phyloP scores from a whole-genome alignment of 108 stramenopile genomes.

The Cyclotella choctawhatcheeana region DNA sequence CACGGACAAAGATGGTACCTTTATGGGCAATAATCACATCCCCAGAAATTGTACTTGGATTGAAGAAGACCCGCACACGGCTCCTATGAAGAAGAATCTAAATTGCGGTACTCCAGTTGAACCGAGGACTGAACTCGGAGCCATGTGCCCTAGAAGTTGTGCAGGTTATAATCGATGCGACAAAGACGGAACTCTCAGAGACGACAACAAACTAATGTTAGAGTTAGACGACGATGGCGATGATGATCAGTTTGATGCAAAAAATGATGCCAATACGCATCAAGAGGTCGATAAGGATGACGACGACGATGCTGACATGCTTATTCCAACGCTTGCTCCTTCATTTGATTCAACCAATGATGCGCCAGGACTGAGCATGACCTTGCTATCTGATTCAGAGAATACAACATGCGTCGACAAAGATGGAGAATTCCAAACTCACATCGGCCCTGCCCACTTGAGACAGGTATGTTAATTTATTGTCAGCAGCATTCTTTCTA shows the following conservation, averaged over 20 bases:
- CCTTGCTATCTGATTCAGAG: not conserved
- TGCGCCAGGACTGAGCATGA: not conserved
- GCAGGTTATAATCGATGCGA: constrained; percentile 45
- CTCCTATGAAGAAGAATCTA: constrained; percentile 42
- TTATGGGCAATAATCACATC: constrained; percentile 31
- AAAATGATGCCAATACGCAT: not conserved
- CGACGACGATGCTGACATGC: not conserved
- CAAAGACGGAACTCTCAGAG: constrained; percentile 8
- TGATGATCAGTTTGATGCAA: not conserved
- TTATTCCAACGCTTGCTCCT: constrained; percentile 5
- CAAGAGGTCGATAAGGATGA: not conserved
- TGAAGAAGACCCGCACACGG: constrained; percentile 37
- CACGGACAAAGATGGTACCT: constrained; percentile 34
- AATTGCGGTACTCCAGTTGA: constrained; percentile 42
- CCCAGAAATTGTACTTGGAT: constrained; percentile 43
- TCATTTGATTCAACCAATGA: not conserved
- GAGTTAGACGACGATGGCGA: not conserved
- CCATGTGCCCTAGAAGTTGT: constrained; percentile 47
- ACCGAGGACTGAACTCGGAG: constrained; percentile 33
- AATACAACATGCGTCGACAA: constrained; percentile 14
- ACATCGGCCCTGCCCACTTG: constrained; percentile 19
- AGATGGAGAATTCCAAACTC: constrained; percentile 33
- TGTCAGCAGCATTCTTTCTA: not conserved
- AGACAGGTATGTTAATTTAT: not conserved
- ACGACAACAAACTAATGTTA: not conserved